A percentile compares a stretch with the other conserved stretches of the same genome.
Evolutionary conservation across 1,284 basidiomycete genomes (phyloP).

Genomic region (Cryptococcus sp.): DNA sequence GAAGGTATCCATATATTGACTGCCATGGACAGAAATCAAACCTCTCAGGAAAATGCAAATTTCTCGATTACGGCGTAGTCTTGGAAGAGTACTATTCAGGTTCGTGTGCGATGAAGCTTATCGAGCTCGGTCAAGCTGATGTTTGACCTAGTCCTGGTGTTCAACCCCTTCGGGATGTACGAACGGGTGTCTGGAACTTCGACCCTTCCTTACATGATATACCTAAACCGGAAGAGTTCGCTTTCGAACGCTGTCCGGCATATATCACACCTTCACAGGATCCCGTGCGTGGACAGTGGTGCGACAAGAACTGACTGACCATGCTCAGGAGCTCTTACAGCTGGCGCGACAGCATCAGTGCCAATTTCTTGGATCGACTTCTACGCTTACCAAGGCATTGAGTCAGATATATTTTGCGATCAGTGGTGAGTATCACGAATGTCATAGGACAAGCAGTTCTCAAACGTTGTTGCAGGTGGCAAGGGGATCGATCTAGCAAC

Average conservation of each 20-base stretch:
- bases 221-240: conserved; percentile 82
- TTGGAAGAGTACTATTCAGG: conserved; percentile 86
- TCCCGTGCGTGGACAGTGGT: conserved; percentile 6
- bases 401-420: conserved; percentile 86
- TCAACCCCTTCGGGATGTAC: conserved; percentile 83
- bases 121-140: not conserved
- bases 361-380: conserved; percentile 83
- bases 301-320: not conserved
- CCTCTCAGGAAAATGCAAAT: conserved; percentile 55
- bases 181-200: conserved; percentile 86
- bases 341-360: conserved; percentile 61
- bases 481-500: conserved; percentile 63
- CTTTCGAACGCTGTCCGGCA: conserved; percentile 74
- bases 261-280: conserved; percentile 85
- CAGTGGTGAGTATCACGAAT: conserved; percentile 33
- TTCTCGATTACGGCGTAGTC: conserved; percentile 70
- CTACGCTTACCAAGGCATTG: conserved; percentile 81
- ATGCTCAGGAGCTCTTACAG: conserved; percentile 62
- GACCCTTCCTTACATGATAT: conserved; percentile 64
- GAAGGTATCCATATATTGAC: conserved; percentile 14
- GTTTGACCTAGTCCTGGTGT: conserved; percentile 71
- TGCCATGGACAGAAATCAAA: conserved; percentile 43
- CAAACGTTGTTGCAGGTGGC: conserved; percentile 57
- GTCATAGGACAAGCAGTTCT: not conserved
- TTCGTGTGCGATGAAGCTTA: conserved; percentile 48